Percentiles rank a stretch among this genome's conserved stretches.
These are phyloP conservation scores for Drechslera avenae DNA, from an alignment of 2,329 filamentous ascomycete genomes.

Conservation along the genomic window DNA sequence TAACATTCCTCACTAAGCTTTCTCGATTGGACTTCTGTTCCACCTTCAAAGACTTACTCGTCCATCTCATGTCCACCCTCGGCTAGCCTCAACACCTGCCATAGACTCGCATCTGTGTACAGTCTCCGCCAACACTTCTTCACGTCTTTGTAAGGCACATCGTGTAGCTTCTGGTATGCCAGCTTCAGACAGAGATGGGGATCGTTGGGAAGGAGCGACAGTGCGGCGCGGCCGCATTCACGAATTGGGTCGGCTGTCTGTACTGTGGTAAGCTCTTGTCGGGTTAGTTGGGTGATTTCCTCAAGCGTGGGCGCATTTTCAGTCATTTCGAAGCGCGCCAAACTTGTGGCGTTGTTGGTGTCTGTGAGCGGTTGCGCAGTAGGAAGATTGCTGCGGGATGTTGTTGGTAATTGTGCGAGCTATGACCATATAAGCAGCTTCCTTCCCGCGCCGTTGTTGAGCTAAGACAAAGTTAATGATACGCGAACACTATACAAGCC, in stretches of 20 bases:
- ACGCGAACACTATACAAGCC: constrained; percentile 11
- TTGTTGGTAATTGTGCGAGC: constrained; percentile 13
- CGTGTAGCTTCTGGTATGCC: constrained; percentile 70
- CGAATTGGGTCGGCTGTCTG: constrained; percentile 39
- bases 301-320: constrained; percentile 25
- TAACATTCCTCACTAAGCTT: constrained; percentile 38
- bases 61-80: constrained; percentile 8
- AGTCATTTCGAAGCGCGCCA: constrained; percentile 3
- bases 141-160: constrained; percentile 70
- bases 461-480: constrained; percentile 17
- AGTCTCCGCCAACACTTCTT: constrained; percentile 71
- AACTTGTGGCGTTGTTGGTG: background rate
- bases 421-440: constrained; percentile 8
- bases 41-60: background rate
- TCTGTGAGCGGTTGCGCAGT: background rate
- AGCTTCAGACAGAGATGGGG: constrained; percentile 62
- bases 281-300: constrained; percentile 35
- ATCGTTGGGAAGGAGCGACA: constrained; percentile 44
- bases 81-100: constrained; percentile 58
- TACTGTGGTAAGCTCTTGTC: constrained; percentile 26
- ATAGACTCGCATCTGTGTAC: constrained; percentile 72
- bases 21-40: constrained; percentile 11
- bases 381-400: background rate
- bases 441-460: constrained; percentile 14
- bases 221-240: constrained; percentile 50